Conservation (phyloP, 306 rosid species). For the Corylus avellana region DNA sequence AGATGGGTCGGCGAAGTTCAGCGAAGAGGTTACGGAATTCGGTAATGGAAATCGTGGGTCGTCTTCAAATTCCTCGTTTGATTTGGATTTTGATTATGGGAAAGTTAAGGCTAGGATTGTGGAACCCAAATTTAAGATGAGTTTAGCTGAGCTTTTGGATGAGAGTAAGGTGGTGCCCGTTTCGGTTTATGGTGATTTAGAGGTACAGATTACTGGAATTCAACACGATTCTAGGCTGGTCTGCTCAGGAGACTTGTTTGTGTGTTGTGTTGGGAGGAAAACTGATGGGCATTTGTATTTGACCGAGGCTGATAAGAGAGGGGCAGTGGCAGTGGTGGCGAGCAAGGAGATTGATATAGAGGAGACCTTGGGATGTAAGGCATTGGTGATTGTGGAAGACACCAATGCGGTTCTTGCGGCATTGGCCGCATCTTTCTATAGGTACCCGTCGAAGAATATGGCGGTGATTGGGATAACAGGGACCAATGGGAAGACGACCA, state of each 20-base stretch:
- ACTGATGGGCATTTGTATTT: slow-evolving; percentile 69
- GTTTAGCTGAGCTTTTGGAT: slow-evolving; percentile 88
- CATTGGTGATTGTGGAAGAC: slow-evolving; percentile 93
- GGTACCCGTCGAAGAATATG: slow-evolving; percentile 83
- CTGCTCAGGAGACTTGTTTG: slow-evolving; percentile 74
- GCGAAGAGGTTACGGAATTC: slow-evolving; percentile 33
- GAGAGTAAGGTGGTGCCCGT: slow-evolving; percentile 92
- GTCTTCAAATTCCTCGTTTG: slow-evolving; percentile 54
- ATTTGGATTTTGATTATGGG: slow-evolving; percentile 81
- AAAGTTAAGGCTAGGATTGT: slow-evolving; percentile 69
- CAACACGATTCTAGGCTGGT: slow-evolving; percentile 86
- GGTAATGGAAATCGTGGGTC: slow-evolving; percentile 28
- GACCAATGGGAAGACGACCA: slow-evolving; percentile 80
- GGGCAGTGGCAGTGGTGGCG: slow-evolving; percentile 87
- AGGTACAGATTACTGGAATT: slow-evolving; percentile 85
- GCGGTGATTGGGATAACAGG: slow-evolving; percentile 81
- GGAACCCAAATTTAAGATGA: slow-evolving; percentile 81
- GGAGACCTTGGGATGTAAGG: slow-evolving; percentile 82
- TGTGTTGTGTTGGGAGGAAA: slow-evolving; percentile 66
- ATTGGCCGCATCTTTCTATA: slow-evolving; percentile 80
- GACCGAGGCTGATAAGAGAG: slow-evolving; percentile 97
- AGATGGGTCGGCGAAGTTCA: slow-evolving; percentile 29
- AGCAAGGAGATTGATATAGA: slow-evolving; percentile 92
- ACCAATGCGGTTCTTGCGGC: slow-evolving; percentile 66
- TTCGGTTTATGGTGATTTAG: slow-evolving; percentile 82